Evolutionary conservation across 2,329 filamentous ascomycete genomes (phyloP).

Genomic region (Cladosporium sp.): DNA sequence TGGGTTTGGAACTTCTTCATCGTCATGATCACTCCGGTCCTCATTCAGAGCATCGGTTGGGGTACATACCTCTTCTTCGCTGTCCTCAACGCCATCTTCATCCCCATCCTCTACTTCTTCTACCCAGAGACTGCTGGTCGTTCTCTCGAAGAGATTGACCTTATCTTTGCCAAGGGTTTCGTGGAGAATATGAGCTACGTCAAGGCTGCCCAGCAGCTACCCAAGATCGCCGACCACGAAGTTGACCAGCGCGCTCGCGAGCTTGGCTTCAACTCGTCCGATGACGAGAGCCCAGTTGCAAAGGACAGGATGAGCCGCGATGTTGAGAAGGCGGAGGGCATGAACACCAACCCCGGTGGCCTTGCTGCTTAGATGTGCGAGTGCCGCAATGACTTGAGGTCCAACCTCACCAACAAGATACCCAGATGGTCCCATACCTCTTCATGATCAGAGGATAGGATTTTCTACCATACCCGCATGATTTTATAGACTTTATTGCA

Average conservation of each 20-base stretch:
- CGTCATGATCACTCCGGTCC: conserved; percentile 40
- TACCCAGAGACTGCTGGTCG: conserved; percentile 45
- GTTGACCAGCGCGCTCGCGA: conserved; percentile 37
- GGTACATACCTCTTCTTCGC: conserved; percentile 48
- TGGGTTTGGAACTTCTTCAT: conserved; percentile 48
- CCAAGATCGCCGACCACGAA: conserved; percentile 36
- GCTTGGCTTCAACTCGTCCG: conserved; percentile 34
- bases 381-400: conserved; percentile 7
- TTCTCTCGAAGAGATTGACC: conserved; percentile 32
- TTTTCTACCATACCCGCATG: conserved; percentile 2
- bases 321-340: conserved; percentile 16
- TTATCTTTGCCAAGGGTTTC: conserved; percentile 29
- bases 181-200: conserved; percentile 38
- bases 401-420: conserved; percentile 9
- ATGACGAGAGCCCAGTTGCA: conserved; percentile 27
- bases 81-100: conserved; percentile 52
- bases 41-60: conserved; percentile 37
- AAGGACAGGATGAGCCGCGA: conserved; percentile 9
- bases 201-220: conserved; percentile 39
- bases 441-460: conserved; percentile 1
- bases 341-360: conserved; percentile 17
- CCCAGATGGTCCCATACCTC: conserved; percentile 3
- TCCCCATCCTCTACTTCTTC: conserved; percentile 60
- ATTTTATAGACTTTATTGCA: conserved; percentile 3
- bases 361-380: conserved; percentile 4